These are phyloP conservation scores for Trichosporon ovoides DNA, from an alignment of 1,284 basidiomycete species.

Conservation along the genomic window DNA sequence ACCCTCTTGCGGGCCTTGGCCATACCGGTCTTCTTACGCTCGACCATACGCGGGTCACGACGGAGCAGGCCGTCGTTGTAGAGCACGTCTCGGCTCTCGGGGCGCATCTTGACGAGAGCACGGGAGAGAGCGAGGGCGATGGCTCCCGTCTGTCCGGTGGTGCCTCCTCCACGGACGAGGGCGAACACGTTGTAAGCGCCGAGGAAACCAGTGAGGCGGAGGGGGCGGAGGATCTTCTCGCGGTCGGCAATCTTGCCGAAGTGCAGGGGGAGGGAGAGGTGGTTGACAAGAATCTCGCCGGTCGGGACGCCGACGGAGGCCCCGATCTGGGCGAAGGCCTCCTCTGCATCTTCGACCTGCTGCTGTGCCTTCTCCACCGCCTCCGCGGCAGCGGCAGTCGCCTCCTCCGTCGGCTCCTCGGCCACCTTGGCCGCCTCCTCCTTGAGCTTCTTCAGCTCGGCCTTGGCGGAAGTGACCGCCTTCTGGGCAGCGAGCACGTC, in stretches of 20 bases:
- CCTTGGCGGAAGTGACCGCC: not conserved
- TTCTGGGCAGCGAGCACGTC: not conserved
- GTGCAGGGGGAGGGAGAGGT: slow-evolving; percentile 67
- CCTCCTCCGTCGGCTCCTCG: too few species aligned
- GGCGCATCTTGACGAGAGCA: slow-evolving; percentile 67
- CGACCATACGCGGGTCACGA: slow-evolving; percentile 94
- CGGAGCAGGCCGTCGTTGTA: slow-evolving; percentile 76
- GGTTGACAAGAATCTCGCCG: slow-evolving; percentile 73
- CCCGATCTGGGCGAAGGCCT: not conserved
- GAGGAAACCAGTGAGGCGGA: slow-evolving; percentile 76
- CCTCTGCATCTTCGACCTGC: slow-evolving; percentile 2
- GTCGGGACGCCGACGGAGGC: slow-evolving; percentile 45
- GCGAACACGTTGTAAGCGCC: slow-evolving; percentile 91
- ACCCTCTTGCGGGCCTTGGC: slow-evolving; percentile 88
- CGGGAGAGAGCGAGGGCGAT: slow-evolving; percentile 77
- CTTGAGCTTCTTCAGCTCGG: not conserved
- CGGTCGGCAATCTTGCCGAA: slow-evolving; percentile 74
- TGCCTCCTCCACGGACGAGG: slow-evolving; percentile 81
- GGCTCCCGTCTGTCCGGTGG: slow-evolving; percentile 85
- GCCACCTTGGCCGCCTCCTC: not conserved
- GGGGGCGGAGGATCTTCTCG: slow-evolving; percentile 71
- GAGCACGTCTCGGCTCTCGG: slow-evolving; percentile 61
- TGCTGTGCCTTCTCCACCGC: not conserved
- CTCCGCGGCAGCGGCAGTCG: not conserved
- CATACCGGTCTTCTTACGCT: slow-evolving; percentile 91